Base-by-base conservation (phyloP, 495 filamentous ascomycete species). In the Neurospora sp. region DNA sequence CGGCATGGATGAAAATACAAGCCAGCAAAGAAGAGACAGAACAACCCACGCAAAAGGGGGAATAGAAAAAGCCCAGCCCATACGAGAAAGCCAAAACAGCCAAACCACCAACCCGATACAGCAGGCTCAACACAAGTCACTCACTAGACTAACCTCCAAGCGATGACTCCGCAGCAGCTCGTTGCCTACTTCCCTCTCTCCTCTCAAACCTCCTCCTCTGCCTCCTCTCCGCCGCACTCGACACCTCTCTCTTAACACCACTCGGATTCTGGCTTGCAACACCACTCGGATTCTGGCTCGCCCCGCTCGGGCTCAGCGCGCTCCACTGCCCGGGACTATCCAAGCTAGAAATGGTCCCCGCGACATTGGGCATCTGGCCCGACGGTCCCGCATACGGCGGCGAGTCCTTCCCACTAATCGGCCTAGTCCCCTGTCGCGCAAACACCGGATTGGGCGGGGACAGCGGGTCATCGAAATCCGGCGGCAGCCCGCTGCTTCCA, bases 341-440 rank as follows among this genome's bases (percentile, higher is more conserved):
- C 18, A 85, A 73, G 71, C 80, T 86, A 68, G 84, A 85, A 37
- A 85, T 71, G 12, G 82, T 86, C 42, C 76, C 75, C 4, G 70
- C 78, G 3, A 78, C 78, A 38, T 76, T 71, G 0, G 79, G 78
- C n/a, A 73, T 75, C 20, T 77, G 73, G 5, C 76, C 78, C 39
- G 83, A 82, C 72, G 81, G 81, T 8, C 84, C 83, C 35, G 84
- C 85, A 74, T 87, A 88, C 72, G 88, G 88, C 27, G 86, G 85
- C 61, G 83, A 86, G 76, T 88, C 86, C 74, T 88, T 88, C 9
- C 71, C 44, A 20, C 44, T 10, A 48, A 48, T 20, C 44, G 44
- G 44, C n/a, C 44, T 48, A 1, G 44, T 73, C 41, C 69, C 69
- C 20, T 78, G 79, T 78, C 14, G 80, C 78, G 74, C 76, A 41